Evolutionary conservation across 23 red algal species (phyloP), one percentile per base, ranked within the genome.

Genomic region (Gracilaria caudata): DNA sequence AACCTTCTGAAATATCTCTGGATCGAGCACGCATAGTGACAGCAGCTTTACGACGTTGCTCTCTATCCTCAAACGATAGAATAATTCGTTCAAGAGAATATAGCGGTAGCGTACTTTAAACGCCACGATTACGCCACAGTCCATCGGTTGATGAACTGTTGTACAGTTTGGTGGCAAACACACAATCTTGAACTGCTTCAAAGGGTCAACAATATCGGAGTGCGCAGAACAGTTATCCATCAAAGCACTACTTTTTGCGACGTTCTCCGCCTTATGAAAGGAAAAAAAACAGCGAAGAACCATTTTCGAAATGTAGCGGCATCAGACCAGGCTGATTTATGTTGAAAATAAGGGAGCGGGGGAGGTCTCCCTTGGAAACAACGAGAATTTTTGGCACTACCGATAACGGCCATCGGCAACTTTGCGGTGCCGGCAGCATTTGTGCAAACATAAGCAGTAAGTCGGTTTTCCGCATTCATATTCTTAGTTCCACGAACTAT

Each of bases 321-420:
- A 44, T 83, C 79, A 39, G 29, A 65, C 46, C 79, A 83, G 25
- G 79, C 46, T 4, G 55, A 59, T 19, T 44, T 26, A 5, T 63
- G 51, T 39, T 41, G 33, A 36, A 83, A 60, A 51, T 83, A 83
- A 32, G 79, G 10, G 7, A 83, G 44, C 1, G 51, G 49, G 63
- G 61, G 58, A 44, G 58, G 12, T 34, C 30, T 35, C 0, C 34
- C 1, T 7, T 35, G 29, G 51, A 87, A 75, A 64, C 63, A 87
- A 55, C 64, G 51, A 59, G 65, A 64, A n/a, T 73, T 75, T 61
- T 53, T 39, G 32, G 63, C 13, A 3, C 29, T 75, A 0, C 65
- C 83, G 38, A 87, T 75, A 14, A 84, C 32, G 34, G 83, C 64
- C 68, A 87, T 73, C 30, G 64, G 83, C 45, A 75, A 41, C 45